A percentile compares a stretch with the other conserved stretches of the same genome.
Evolutionary conservation across 2,329 filamentous ascomycete species (phyloP).

Genomic region (Rachicladosporium sp.): DNA sequence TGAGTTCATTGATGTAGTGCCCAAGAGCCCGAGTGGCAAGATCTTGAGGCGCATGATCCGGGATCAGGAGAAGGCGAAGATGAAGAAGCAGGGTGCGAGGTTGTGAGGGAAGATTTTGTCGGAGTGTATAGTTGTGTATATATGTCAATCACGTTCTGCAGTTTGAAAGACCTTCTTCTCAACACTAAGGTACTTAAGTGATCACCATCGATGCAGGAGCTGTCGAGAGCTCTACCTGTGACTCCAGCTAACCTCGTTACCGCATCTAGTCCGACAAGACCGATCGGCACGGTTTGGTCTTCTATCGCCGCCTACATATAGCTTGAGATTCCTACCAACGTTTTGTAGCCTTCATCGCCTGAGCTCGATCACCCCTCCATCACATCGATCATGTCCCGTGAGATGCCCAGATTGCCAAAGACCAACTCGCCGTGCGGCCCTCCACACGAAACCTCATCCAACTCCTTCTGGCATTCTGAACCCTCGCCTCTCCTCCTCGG

Average conservation of each 20-base stretch:
- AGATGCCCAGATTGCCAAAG: slow-evolving; percentile 10
- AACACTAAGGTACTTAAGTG: no score
- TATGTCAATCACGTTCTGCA: no score
- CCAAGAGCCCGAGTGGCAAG: slow-evolving; percentile 52
- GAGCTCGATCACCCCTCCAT: no score
- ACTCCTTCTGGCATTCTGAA: slow-evolving; percentile 62
- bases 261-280: no score
- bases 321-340: no score
- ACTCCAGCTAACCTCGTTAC: no score
- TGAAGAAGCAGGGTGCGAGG: slow-evolving; percentile 53
- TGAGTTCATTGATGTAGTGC: slow-evolving; percentile 44
- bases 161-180: no score
- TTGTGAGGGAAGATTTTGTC: slow-evolving; percentile 31
- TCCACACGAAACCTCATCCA: slow-evolving; percentile 16
- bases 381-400: slow-evolving; percentile 10
- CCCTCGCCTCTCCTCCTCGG: slow-evolving; percentile 52
- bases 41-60: slow-evolving; percentile 52
- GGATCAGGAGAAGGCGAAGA: slow-evolving; percentile 59
- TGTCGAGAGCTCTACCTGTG: no score
- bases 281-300: no score
- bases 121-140: not conserved
- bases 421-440: not conserved
- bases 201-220: no score
- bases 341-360: no score
- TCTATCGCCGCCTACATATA: no score